These are phyloP conservation scores for Fusarium pseudoanthophilum DNA, from an alignment of 2,329 filamentous ascomycete genomes.

Conservation along the genomic window DNA sequence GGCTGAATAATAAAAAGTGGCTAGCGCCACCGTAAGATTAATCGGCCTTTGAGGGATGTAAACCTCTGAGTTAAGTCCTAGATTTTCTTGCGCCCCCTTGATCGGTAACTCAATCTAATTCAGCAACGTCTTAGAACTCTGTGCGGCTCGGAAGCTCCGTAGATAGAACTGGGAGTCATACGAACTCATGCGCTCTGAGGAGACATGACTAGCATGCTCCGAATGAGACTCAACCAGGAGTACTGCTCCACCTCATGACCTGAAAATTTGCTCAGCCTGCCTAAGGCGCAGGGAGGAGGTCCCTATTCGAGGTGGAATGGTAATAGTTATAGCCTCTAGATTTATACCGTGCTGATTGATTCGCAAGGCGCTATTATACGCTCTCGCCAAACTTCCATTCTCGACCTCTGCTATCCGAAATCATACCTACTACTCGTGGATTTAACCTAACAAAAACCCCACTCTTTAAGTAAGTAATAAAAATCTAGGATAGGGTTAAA, in stretches of 20 bases:
- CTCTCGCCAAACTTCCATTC: background rate
- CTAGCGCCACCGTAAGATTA: background rate
- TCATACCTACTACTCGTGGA: no score
- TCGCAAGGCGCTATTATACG: background rate
- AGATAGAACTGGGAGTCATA: background rate
- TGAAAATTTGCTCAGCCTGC: background rate
- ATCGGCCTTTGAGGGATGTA: background rate
- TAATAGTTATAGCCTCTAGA: background rate
- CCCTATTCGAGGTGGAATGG: background rate
- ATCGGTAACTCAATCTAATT: background rate
- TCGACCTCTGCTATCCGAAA: background rate
- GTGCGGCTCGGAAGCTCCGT: background rate
- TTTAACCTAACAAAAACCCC: no score
- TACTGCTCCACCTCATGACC: background rate
- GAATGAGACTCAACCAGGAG: background rate
- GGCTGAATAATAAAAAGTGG: slow-evolving; percentile 13
- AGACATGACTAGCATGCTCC: background rate
- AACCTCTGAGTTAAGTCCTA: background rate
- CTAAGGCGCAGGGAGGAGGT: background rate
- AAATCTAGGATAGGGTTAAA: no score
- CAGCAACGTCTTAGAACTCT: background rate
- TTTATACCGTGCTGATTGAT: background rate
- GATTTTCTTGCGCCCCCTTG: background rate
- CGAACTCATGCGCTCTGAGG: background rate
- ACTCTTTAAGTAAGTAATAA: no score